Base-by-base conservation (phyloP, 306 rosid species). In the Dryas drummondii region DNA sequence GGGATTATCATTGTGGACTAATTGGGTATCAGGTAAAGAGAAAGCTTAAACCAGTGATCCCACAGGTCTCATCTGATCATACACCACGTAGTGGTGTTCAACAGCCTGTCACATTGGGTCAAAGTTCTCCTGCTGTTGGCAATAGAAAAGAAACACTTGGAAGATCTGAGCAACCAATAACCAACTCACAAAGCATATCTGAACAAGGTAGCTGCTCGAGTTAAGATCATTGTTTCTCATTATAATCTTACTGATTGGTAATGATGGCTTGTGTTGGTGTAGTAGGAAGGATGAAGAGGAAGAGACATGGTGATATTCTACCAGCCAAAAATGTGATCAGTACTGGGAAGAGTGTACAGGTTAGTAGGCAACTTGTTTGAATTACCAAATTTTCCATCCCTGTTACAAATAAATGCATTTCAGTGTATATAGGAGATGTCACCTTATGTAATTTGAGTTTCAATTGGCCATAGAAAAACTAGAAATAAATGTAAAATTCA, bases 1-100 rank as follows among this genome's bases (percentile, higher is more conserved):
- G 99, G 97, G 93, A 94, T 84, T 60, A 27, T 41, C 90, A 90
- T 79, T 92, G 97, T 79, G 83, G 48, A 60, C 80, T 88, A 27
- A 52, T 92, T 71, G 99, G 97, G 70, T 92, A 94, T 87, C 85
- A 72, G 77, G 79, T 45, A 22, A 78, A 77, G 75, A 82, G 5
- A 78, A 84, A 78, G 72, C 67, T 14, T 66, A 82, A 46, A 49
- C 59, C 75, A 73, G 26, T 64, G 51, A 4, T 68, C 52, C 65
- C 74, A 10, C 59, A 15, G n/a, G 66, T 71, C 55, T 55, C 74
- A 73, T 61, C 84, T 61, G 63, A 41, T 56, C 4, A 13, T 10
- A 66, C 42, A 5, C 72, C 88, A 53, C 77, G 46, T 32, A 76
- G 66, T 71, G 79, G 77, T 67, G 27, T 48, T 6, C 82, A 76